Percentiles rank a stretch among this genome's conserved stretches.
phyloP scores from a whole-genome alignment of 208 protist species.

The Vickermania ingenoplastis region DNA sequence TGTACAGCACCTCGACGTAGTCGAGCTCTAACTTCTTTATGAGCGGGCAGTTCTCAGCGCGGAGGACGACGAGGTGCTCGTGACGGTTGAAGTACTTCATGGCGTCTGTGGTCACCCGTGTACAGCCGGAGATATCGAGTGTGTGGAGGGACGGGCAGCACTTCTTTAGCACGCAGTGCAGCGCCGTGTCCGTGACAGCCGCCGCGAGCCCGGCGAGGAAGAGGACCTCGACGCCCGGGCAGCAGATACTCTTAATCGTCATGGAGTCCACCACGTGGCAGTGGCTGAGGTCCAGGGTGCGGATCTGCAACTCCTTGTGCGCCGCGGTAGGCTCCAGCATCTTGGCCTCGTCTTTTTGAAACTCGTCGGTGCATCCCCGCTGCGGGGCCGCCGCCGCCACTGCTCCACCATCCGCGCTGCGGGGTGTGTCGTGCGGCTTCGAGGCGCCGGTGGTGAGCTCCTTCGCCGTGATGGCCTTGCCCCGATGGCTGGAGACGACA shows the following conservation, averaged over 20 bases:
- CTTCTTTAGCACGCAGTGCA: slow-evolving; percentile 10
- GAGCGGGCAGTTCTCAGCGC: slow-evolving; percentile 20
- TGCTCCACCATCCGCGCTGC: not conserved
- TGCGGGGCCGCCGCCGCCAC: not conserved
- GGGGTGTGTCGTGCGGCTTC: not conserved
- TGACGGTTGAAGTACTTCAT: slow-evolving; percentile 15
- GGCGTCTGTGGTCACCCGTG: slow-evolving; percentile 11
- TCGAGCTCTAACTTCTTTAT: slow-evolving; percentile 12
- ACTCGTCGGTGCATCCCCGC: not conserved
- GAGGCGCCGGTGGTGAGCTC: not conserved
- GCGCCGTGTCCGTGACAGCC: slow-evolving; percentile 11
- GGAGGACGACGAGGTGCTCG: slow-evolving; percentile 11
- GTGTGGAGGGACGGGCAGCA: slow-evolving; percentile 19
- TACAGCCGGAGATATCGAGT: slow-evolving; percentile 17
- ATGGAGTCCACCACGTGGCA: slow-evolving; percentile 16
- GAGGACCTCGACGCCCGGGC: slow-evolving; percentile 14
- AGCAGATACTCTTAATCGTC: slow-evolving; percentile 6
- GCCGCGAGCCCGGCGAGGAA: slow-evolving; percentile 9
- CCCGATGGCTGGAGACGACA: not conserved
- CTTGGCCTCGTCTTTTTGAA: not conserved
- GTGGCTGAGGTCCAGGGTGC: slow-evolving; percentile 16
- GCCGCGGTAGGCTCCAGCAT: not conserved
- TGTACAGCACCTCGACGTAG: slow-evolving; percentile 20
- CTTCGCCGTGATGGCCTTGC: not conserved
- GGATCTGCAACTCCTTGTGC: slow-evolving; percentile 8